Base-by-base conservation (phyloP, 2,329 filamentous ascomycete genomes). In the Epicoccum nigrum region DNA sequence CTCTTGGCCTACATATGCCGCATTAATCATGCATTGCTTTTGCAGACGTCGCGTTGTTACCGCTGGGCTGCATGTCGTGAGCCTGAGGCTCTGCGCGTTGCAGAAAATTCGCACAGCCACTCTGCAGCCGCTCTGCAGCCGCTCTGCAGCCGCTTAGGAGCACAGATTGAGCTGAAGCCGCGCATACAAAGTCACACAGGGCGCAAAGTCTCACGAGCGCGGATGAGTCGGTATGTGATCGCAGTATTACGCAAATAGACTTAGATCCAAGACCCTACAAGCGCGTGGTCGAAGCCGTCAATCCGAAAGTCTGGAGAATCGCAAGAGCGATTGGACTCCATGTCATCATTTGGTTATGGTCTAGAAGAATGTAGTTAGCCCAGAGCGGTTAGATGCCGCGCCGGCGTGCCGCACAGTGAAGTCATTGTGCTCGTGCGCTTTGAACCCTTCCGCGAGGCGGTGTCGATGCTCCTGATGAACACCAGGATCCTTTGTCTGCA, bases 261-360 rank as follows among this genome's bases (percentile, higher is more conserved):
- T 21, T 25, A 31, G 42, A 23, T 23, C 49, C 38, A 52, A 52
- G 49, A 52, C 49, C 20, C 42, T 47, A 54, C 28, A 47, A 40
- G 21, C 46, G 40, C 51, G 38, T 50, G 41, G 56, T 56, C 48
- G 46, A 41, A 59, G 45, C 54, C 27, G 57, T 61, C 27, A 62
- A 51, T 17, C 58, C 56, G 43, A 66, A 63, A 30, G 55, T 57
- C 45, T 65, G 47, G 31, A 64, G 49, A 17, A 66, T 51, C 5
- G 59, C 60, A 3, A 68, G 58, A 9, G 63, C 59, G 23, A 65
- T 58, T 19, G 64, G 63, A 31, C 51, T 50, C 63, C 63, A 68
- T 41, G 60, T 68, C 62, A 65, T 64, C 58, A 66, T 65, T 21
- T 61, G 60, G 39, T 66, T 63, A 50, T 68, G 64, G 35, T 61